Evolutionary conservation across 176 grass and related monocot species (phyloP), one percentile per base, ranked within the genome.

Genomic region (Aechmea fasciata): DNA sequence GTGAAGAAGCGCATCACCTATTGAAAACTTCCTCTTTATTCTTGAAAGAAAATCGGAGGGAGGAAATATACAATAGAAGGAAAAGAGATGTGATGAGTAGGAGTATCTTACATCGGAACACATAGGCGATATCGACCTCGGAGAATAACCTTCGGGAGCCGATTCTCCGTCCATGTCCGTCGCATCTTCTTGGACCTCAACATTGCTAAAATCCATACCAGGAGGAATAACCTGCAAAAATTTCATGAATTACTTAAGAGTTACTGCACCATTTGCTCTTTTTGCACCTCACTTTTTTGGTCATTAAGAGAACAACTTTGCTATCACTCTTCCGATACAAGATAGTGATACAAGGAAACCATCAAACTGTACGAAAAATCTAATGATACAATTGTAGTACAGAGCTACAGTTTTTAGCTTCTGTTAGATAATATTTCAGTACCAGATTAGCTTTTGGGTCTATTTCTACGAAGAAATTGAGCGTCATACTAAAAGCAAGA

Each of bases 1-100:
- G 84, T 90, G 28, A 90, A 96, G 77, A 96, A 96, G 1, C 78
- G 75, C 91, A 96, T 90, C 70, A 96, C 83, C 91, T 96, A 73
- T 29, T 13, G 13, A 51, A 82, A 51, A 74, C 47, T 74, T 14
- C 71, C 17, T 76, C 17, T 3, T 73, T 59, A 54, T 53, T 11
- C 3, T 55, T 4, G 9, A 52, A 50, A 24, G 9, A 52, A n/a
- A 54, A 9, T 9, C 19, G 47, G 15, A 68, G 9, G 19, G 17
- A 29, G 10, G 14, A 13, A 77, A 11, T 11, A 29, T 20, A 54
- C 3, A 53, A 14, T 19, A n/a, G 22, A 66, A 13, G 70, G n/a
- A 41, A n/a, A 70, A 73, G 51, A 65, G 24, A 52, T 57, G 20
- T 52, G 19, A 51, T 54, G 59, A 63, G 29, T 41, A 84, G 1